phyloP scores from a whole-genome alignment of 768 basidiomycete genomes.

The Sporobolomyces phaffii region DNA sequence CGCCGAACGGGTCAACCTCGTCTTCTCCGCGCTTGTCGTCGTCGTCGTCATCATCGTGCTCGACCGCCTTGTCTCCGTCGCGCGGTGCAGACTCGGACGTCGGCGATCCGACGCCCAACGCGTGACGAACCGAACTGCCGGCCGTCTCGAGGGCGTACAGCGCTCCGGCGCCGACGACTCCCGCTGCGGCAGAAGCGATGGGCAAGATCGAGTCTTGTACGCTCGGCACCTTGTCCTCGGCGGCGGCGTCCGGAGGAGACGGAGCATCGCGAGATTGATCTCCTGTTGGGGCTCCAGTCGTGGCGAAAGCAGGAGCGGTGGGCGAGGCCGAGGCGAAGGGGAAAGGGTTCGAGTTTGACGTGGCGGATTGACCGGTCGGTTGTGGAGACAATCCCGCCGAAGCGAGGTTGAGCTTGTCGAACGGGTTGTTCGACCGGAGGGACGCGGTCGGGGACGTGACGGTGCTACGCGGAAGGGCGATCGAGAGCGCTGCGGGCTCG shows the following conservation, averaged over 20 bases:
- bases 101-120: constrained; percentile 5
- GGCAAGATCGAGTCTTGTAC: constrained; percentile 12
- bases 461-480: constrained; percentile 14
- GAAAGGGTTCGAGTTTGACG: constrained; percentile 14
- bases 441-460: constrained; percentile 21
- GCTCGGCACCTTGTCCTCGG: not conserved
- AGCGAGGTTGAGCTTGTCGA: constrained; percentile 34
- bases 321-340: constrained; percentile 8
- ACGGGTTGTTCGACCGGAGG: constrained; percentile 33
- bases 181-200: constrained; percentile 20
- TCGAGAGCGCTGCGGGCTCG: not conserved
- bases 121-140: constrained; percentile 1
- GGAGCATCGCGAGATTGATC: not conserved
- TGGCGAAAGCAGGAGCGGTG: not conserved
- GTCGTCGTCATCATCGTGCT: constrained; percentile 52
- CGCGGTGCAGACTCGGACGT: not conserved
- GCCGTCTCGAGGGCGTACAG: constrained; percentile 25
- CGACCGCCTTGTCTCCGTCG: not conserved
- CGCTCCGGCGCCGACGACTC: constrained; percentile 28
- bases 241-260: not conserved
- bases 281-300: not conserved
- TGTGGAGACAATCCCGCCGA: constrained; percentile 13
- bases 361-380: not conserved
- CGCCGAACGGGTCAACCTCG: constrained; percentile 32
- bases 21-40: constrained; percentile 54